Base-by-base conservation (phyloP, 1,139 yeast genomes). In the Protomyces lactucae-debilis region DNA sequence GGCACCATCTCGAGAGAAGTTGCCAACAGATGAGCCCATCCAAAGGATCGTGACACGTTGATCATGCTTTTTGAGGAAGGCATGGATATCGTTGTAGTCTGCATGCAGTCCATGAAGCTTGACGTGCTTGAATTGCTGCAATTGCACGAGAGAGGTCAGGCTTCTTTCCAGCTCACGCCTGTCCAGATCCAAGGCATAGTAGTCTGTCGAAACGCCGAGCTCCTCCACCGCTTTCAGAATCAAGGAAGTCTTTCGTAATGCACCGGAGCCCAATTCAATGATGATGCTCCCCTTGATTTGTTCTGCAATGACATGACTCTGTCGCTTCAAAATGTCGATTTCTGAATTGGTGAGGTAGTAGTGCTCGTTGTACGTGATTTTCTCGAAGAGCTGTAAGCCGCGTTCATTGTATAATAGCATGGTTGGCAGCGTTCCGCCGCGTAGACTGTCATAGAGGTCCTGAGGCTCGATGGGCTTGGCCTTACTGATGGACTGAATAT, bases 11-110 rank as follows among this genome's bases (percentile, higher is more conserved):
- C 71, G 61, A n/a, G 55, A 59, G 37, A 69, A 61, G 48, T 69
- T 69, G 36, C 71, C 71, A 14, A 69, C 64, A 6, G 71, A 69
- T 12, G 71, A 69, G 3, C 71, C 71, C 46, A 69, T 67, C 69
- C 70, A 69, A 16, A 69, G 54, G 10, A 68, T 59, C 8, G 59
- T 46, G 18, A 60, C 57, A 18, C 54, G 55, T 6, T 52, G 35
- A n/a, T 40, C 52, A 35, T 52, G 35, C 10, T 23, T 48, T 14
- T 64, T 45, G 23, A 69, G 61, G 64, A 69, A 69, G 12, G 37
- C 55, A 36, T 65, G 64, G 16, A 67, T 67, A 39, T 68, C 70
- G 46, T 68, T 67, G 45, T 69, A 69, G 36, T 68, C 65, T 12
- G 71, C 71, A 18, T 57, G 66, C 18, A 69, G 65, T 16, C 71